These are phyloP conservation scores for Hansenula sp. DNA, from an alignment of 1,139 yeast genomes.

Conservation along the genomic window DNA sequence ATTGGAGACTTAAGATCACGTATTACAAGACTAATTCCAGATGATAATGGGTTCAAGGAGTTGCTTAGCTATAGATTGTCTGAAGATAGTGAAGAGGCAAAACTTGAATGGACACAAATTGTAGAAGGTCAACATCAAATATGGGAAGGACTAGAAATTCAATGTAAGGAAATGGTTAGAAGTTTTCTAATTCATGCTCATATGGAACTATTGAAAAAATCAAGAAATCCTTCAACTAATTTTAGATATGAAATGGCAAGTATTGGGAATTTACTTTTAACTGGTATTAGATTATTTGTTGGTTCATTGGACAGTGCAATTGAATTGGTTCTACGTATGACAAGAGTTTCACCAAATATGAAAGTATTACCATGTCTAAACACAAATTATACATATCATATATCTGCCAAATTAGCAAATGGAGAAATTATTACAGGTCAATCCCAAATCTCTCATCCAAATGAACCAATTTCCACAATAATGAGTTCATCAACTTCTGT, in stretches of 20 bases:
- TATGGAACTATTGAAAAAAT: constrained; percentile 68
- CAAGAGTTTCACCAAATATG: constrained; percentile 53
- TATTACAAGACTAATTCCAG: constrained; percentile 62
- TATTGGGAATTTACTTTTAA: constrained; percentile 77
- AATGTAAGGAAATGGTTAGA: constrained; percentile 70
- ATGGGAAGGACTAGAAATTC: constrained; percentile 61
- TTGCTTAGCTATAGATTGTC: constrained; percentile 64
- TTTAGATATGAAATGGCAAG: constrained; percentile 77
- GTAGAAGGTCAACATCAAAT: constrained; percentile 76
- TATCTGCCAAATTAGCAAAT: constrained; percentile 68
- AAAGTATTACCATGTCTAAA: constrained; percentile 78
- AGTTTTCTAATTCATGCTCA: constrained; percentile 79
- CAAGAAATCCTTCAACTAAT: constrained; percentile 51
- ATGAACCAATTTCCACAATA: constrained; percentile 7
- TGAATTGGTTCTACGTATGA: constrained; percentile 65
- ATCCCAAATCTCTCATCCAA: constrained; percentile 89
- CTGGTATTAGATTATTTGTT: constrained; percentile 77
- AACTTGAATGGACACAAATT: constrained; percentile 67
- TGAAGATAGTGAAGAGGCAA: constrained; percentile 49
- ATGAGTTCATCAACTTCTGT: constrained; percentile 4
- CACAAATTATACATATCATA: constrained; percentile 83
- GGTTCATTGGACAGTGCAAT: constrained; percentile 85
- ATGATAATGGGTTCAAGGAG: constrained; percentile 36
- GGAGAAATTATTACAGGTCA: constrained; percentile 88
- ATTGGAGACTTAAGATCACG: constrained; percentile 90